Evolutionary conservation across 2,329 filamentous ascomycete genomes (phyloP), one percentile per base, ranked within the genome.

Genomic region (Aureobasidium sp.): DNA sequence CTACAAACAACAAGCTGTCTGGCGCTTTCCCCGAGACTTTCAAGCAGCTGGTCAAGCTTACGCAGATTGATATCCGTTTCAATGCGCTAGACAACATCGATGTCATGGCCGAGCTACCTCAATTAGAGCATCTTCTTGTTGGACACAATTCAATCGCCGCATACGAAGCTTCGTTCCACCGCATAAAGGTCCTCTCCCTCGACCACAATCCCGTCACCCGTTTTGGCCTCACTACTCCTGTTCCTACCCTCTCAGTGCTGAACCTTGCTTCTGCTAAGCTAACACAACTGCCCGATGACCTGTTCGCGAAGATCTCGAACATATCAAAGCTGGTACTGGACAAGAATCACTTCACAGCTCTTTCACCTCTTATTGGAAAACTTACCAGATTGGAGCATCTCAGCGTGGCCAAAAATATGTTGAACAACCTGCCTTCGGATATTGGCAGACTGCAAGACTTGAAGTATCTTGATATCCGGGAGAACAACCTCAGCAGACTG

Each of bases 141-240:
- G 93, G 96, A 49, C 93, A 99, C 79, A 99, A 99, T 73, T 84
- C 85, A 52, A 89, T 99, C 52, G 95, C 92, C 0, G 88, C 89
- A 53, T 97, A 97, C 70, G 87, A 89, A 65, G 92, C 92, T 44
- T 86, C 85, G n/a, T 99, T 99, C 70, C 83, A 89, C 49, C 88
- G 87, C 66, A 84, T 99, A 25, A 86, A 91, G 62, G 87, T 89
- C 42, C 79, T 99, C 61, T 90, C 93, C 70, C 80, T 99, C 65
- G 96, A 99, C 72, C 92, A 94, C 64, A 97, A 96, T 71, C 94
- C 94, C 0, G 85, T 99, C 65, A 97, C 94, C 17, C 90, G 91
- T 65, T 99, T 99, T 67, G 90, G 95, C 68, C 84, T 99, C 45
- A 84, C 83, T 52, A 81, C 84, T 37, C 82, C 88, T 2, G 85